phyloP scores from a whole-genome alignment of 495 filamentous ascomycete genomes.

The Aspergillus affinis region DNA sequence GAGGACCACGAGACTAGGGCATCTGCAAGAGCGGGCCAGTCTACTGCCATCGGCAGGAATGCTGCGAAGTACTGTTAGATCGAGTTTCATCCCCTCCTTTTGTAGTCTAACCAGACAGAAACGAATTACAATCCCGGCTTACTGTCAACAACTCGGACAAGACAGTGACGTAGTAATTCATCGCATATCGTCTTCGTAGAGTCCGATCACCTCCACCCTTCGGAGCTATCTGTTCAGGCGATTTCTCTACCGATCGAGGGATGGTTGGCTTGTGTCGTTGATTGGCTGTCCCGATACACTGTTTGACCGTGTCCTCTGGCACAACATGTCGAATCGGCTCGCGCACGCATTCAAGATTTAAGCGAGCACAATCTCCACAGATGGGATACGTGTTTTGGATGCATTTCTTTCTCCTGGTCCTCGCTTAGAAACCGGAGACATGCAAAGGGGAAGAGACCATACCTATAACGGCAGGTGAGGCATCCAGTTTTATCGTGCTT shows the following conservation, averaged over 20 bases:
- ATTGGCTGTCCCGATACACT: too few species aligned
- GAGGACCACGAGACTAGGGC: background rate
- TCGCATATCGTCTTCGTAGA: background rate
- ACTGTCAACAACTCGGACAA: background rate
- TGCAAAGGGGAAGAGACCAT: background rate
- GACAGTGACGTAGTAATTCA: background rate
- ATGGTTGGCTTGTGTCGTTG: background rate
- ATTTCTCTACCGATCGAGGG: background rate
- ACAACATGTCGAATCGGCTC: background rate
- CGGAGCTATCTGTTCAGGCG: background rate
- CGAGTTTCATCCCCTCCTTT: background rate
- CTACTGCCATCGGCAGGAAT: slow-evolving; percentile 1
- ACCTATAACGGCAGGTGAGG: slow-evolving; percentile 4
- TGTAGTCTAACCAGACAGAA: background rate
- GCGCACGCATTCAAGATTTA: slow-evolving; percentile 5
- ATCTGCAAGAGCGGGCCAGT: background rate
- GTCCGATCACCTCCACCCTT: background rate
- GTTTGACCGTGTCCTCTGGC: background rate
- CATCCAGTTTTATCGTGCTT: slow-evolving; percentile 6
- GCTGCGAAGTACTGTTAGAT: background rate
- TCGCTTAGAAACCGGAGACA: background rate
- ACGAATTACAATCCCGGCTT: background rate
- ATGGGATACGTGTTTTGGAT: slow-evolving; percentile 2
- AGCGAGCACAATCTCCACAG: background rate
- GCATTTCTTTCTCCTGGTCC: slow-evolving; percentile 2